Conservation (phyloP, 352 stramenopile species). For the Pythium scleroteichum region DNA sequence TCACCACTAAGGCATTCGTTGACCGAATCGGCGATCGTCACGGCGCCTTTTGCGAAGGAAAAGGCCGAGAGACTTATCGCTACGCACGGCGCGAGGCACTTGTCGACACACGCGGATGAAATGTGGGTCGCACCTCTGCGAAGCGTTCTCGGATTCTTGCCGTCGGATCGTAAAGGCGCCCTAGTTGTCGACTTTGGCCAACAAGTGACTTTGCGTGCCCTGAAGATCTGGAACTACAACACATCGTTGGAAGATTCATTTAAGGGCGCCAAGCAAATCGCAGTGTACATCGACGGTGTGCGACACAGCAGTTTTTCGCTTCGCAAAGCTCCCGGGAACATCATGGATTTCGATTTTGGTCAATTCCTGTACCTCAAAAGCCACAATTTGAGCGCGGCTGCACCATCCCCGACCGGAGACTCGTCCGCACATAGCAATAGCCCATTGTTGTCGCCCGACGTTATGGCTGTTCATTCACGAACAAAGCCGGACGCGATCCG, state of each 20-base stretch:
- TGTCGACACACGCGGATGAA: slow-evolving; percentile 44
- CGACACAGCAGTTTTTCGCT: slow-evolving; percentile 57
- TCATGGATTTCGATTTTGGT: slow-evolving; percentile 82
- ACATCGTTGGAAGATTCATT: slow-evolving; percentile 72
- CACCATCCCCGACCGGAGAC: neutral
- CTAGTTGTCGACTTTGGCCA: slow-evolving; percentile 54
- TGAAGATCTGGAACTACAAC: slow-evolving; percentile 86
- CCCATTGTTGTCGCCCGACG: slow-evolving; percentile 3
- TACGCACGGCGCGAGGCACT: slow-evolving; percentile 44
- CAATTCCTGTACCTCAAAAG: slow-evolving; percentile 67
- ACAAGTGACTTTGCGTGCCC: slow-evolving; percentile 40
- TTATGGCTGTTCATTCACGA: slow-evolving; percentile 25
- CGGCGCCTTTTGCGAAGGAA: slow-evolving; percentile 36
- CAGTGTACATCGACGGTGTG: slow-evolving; percentile 49
- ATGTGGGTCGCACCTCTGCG: slow-evolving; percentile 69
- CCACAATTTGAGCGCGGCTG: neutral
- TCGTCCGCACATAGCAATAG: neutral
- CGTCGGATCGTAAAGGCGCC: slow-evolving; percentile 34
- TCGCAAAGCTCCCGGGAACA: slow-evolving; percentile 76
- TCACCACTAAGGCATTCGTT: slow-evolving; percentile 34
- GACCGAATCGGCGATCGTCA: slow-evolving; percentile 31
- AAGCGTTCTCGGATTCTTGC: slow-evolving; percentile 34
- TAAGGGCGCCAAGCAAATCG: slow-evolving; percentile 70
- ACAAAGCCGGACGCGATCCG: slow-evolving; percentile 19
- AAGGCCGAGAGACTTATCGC: slow-evolving; percentile 41